phyloP scores from a whole-genome alignment of 352 stramenopile genomes.

The Globisporangium cederbergense region DNA sequence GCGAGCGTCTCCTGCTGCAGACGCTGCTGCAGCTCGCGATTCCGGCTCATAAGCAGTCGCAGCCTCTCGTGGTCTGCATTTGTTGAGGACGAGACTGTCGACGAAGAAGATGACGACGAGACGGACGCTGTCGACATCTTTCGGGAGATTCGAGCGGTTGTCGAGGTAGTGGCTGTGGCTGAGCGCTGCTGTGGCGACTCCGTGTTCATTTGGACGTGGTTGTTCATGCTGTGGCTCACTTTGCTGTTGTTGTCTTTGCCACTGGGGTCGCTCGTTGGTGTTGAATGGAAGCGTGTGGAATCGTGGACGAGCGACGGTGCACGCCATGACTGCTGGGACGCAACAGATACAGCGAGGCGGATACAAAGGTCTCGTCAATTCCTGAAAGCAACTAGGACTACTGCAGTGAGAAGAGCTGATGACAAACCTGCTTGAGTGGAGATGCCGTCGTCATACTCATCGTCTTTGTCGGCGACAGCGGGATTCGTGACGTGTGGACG shows the following conservation, averaged over 20 bases:
- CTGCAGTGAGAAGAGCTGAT: not conserved
- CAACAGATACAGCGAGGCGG: too few relatives aligned
- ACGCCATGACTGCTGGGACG: slow-evolving; percentile 13
- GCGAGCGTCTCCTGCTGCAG: slow-evolving; percentile 71
- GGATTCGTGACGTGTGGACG: slow-evolving; percentile 22
- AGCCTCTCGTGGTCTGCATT: slow-evolving; percentile 62
- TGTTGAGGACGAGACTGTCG: slow-evolving; percentile 19
- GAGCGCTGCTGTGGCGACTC: not conserved
- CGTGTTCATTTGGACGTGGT: not conserved
- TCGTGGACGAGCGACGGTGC: slow-evolving; percentile 4
- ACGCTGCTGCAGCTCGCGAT: slow-evolving; percentile 72
- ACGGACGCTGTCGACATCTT: slow-evolving; percentile 36
- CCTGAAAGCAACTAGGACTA: not conserved
- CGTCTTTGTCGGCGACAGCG: slow-evolving; percentile 31
- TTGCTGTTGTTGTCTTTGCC: not conserved
- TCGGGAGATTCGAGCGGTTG: slow-evolving; percentile 5
- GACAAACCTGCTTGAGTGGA: slow-evolving; percentile 27
- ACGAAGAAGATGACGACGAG: slow-evolving; percentile 29
- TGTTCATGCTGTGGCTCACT: not conserved
- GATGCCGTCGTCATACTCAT: slow-evolving; percentile 38
- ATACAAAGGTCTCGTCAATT: not conserved
- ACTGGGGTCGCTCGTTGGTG: not conserved
- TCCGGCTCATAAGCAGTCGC: slow-evolving; percentile 69
- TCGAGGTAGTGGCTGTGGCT: not conserved
- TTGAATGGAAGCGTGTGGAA: not conserved